Evolutionary conservation across 257 asterid species (phyloP).

Genomic region (Solanum sitiens): DNA sequence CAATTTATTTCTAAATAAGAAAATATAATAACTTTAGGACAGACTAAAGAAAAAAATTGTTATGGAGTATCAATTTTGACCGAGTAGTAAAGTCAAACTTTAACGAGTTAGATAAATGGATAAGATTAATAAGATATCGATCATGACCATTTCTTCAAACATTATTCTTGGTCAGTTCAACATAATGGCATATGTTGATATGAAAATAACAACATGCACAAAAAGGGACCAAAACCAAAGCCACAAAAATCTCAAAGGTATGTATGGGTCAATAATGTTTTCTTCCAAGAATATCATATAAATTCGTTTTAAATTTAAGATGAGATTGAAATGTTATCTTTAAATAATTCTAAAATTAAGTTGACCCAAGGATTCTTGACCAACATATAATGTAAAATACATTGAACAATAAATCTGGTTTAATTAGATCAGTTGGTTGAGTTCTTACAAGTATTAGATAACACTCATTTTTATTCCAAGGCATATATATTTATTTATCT

Average conservation of each 20-base stretch:
- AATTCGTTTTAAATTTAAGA: not conserved
- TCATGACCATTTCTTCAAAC: not conserved
- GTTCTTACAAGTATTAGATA: not conserved
- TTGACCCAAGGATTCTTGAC: not conserved
- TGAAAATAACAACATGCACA: not conserved
- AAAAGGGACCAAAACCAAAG: not conserved
- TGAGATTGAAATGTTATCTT: not conserved
- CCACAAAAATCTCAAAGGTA: not conserved
- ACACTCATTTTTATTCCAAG: not conserved
- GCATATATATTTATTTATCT: not conserved
- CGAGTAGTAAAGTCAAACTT: not conserved
- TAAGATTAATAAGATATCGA: no score
- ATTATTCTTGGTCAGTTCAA: not conserved
- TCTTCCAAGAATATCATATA: not conserved
- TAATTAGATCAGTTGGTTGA: not conserved
- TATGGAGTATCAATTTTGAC: not conserved
- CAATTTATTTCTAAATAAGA: no score
- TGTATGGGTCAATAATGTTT: not conserved
- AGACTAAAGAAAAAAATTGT: no score
- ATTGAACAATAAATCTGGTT: not conserved
- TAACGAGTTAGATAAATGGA: not conserved
- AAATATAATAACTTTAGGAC: not conserved
- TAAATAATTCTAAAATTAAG: not conserved
- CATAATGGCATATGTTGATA: not conserved
- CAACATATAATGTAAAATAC: not conserved